Conservation (phyloP, 305 asterid genomes). For the Solanum hybrid region DNA sequence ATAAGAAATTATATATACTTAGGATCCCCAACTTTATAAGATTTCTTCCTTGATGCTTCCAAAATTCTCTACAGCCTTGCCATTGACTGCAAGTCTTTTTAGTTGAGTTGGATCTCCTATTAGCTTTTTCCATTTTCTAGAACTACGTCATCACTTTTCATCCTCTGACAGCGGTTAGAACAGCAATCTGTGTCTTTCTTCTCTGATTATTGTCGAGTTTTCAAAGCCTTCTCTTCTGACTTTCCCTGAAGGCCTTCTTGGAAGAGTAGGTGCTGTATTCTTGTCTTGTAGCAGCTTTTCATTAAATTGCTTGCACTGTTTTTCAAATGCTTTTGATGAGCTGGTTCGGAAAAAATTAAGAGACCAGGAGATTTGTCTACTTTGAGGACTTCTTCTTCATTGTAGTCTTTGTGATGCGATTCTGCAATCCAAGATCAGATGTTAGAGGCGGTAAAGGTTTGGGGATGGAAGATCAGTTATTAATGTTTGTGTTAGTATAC, state of each 20-base stretch:
- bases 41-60: background rate
- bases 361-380: background rate
- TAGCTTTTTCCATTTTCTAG: background rate
- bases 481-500: background rate
- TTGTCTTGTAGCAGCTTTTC: background rate
- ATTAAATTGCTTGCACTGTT: background rate
- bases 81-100: background rate
- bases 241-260: background rate
- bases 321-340: background rate
- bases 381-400: background rate
- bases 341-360: background rate
- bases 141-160: background rate
- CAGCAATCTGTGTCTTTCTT: background rate
- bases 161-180: background rate
- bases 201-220: background rate
- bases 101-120: background rate
- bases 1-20: background rate
- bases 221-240: background rate
- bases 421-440: background rate
- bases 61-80: background rate
- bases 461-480: background rate
- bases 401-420: background rate
- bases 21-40: background rate
- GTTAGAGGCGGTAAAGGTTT: background rate
- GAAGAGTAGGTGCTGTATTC: background rate